Evolutionary conservation across 1,284 basidiomycete genomes (phyloP).

Genomic region (Irpex sp.): DNA sequence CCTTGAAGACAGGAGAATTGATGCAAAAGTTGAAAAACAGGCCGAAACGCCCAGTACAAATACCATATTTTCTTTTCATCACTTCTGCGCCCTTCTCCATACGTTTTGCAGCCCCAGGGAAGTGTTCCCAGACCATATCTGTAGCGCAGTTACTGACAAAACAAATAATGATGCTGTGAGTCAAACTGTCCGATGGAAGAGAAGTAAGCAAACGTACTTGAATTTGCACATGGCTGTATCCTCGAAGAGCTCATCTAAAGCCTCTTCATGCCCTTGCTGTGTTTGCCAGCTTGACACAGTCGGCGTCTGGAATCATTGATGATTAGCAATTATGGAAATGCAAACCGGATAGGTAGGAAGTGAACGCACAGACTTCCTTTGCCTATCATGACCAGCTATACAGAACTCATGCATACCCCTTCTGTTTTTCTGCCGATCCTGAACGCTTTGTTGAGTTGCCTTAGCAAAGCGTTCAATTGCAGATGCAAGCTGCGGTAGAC

Average conservation of each 20-base stretch:
- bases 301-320: background rate
- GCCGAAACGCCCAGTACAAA: background rate
- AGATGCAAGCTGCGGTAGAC: background rate
- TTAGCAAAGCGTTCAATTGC: background rate
- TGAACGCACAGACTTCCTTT: background rate
- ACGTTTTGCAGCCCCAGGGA: background rate
- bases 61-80: background rate
- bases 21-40: slow-evolving; percentile 4
- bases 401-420: background rate
- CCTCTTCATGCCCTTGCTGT: background rate
- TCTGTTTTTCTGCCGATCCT: background rate
- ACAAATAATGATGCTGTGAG: background rate
- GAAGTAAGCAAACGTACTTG: background rate
- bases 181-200: background rate
- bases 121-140: background rate
- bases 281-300: background rate
- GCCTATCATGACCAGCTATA: background rate
- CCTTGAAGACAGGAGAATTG: background rate
- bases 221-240: background rate
- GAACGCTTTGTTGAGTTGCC: background rate
- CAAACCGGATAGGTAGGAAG: too few species aligned
- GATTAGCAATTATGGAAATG: background rate
- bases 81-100: background rate
- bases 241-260: background rate
- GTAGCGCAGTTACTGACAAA: too few species aligned